A percentile compares a stretch with the other conserved stretches of the same genome.
Evolutionary conservation across 1,284 basidiomycete species (phyloP).

Genomic region (Lignosus rhinocerotis): DNA sequence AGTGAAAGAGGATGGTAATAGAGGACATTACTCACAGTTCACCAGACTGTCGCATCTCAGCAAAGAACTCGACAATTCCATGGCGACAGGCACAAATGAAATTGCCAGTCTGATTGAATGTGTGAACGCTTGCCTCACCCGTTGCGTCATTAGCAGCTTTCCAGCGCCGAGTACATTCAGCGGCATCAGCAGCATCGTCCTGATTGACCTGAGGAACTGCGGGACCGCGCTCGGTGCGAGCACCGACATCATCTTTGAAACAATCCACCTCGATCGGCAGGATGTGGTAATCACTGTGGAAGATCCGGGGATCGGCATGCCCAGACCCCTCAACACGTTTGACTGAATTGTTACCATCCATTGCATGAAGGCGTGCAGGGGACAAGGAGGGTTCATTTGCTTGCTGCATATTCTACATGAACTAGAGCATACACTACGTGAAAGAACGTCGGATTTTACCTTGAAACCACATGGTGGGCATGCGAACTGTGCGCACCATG

Average conservation of each 20-base stretch:
- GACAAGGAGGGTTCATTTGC: slow-evolving; percentile 23
- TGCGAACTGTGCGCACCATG: slow-evolving; percentile 29
- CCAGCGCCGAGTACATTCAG: slow-evolving; percentile 22
- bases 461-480: slow-evolving; percentile 32
- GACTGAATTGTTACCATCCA: slow-evolving; percentile 37
- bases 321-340: slow-evolving; percentile 26
- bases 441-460: not conserved
- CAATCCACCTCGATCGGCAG: slow-evolving; percentile 22
- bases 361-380: slow-evolving; percentile 22
- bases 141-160: slow-evolving; percentile 23
- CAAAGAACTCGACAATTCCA: slow-evolving; percentile 33
- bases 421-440: not conserved
- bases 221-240: not conserved
- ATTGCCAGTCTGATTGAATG: slow-evolving; percentile 35
- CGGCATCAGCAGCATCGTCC: not conserved
- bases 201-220: not conserved
- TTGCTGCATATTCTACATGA: not conserved
- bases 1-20: too few species aligned
- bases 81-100: slow-evolving; percentile 37
- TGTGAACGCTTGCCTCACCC: slow-evolving; percentile 33
- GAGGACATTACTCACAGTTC: slow-evolving; percentile 37
- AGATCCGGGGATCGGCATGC: slow-evolving; percentile 10
- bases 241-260: slow-evolving; percentile 22
- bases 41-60: slow-evolving; percentile 39
- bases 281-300: slow-evolving; percentile 17